Evolutionary conservation across 2,329 filamentous ascomycete genomes (phyloP).

Genomic region (Talaromyces piceae): DNA sequence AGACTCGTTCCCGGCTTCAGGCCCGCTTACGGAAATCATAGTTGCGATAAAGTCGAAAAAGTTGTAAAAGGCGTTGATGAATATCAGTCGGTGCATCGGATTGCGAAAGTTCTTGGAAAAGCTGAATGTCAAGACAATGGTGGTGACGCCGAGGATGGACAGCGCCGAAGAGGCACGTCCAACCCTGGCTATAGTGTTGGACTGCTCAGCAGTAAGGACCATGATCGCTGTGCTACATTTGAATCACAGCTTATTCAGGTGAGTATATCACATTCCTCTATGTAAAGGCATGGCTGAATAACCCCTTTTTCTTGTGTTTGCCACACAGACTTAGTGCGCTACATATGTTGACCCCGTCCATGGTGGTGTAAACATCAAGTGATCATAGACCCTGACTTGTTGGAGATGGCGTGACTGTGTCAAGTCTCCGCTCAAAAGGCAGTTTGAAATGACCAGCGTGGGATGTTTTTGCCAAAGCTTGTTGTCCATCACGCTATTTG

Average conservation of each 20-base stretch:
- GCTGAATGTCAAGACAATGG: slow-evolving; percentile 27
- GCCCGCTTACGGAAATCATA: slow-evolving; percentile 33
- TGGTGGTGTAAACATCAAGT: background rate
- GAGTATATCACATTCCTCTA: background rate
- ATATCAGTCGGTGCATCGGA: slow-evolving; percentile 33
- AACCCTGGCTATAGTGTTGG: slow-evolving; percentile 19
- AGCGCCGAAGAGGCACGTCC: slow-evolving; percentile 25
- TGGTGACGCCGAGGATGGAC: slow-evolving; percentile 27
- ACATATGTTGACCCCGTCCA: background rate
- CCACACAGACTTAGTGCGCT: background rate
- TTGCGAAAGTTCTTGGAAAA: slow-evolving; percentile 29
- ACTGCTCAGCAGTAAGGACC: slow-evolving; percentile 21
- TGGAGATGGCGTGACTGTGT: background rate
- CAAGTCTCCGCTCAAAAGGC: background rate
- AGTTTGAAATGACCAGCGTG: background rate
- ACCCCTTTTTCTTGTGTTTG: background rate
- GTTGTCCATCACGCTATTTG: background rate
- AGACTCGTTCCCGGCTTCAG: slow-evolving; percentile 25
- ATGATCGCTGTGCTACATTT: slow-evolving; percentile 11
- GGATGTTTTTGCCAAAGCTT: background rate
- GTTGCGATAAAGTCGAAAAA: slow-evolving; percentile 31
- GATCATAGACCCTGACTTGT: background rate
- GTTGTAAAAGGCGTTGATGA: slow-evolving; percentile 34
- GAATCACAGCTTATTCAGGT: background rate
- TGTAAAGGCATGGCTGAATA: background rate